Percentiles rank a stretch among this genome's conserved stretches.
These are phyloP conservation scores for Panicum miliaceum DNA, from an alignment of 176 grass and related monocot genomes.

Conservation along the genomic window DNA sequence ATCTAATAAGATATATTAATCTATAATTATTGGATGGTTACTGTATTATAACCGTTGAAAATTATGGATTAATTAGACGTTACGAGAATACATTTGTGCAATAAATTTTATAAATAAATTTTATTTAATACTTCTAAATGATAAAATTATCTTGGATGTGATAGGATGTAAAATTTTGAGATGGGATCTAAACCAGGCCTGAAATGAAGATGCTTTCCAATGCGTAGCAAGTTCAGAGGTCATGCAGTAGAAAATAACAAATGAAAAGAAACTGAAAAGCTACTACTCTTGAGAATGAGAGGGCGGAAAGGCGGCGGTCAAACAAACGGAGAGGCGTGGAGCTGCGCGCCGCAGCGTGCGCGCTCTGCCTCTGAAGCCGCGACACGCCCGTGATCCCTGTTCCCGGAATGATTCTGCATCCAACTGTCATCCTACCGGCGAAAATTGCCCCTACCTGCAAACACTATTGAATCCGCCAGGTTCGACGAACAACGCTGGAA, in stretches of 20 bases:
- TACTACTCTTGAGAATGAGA: not conserved
- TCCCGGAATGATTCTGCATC: not conserved
- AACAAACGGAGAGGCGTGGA: not conserved
- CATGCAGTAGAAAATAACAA: not conserved
- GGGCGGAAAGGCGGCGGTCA: not conserved
- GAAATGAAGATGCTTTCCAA: not conserved
- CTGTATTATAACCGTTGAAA: too few relatives aligned
- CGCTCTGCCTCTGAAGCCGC: not conserved
- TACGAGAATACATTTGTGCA: too few relatives aligned
- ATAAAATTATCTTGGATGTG: too few relatives aligned
- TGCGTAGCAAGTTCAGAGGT: not conserved
- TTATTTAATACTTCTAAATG: too few relatives aligned
- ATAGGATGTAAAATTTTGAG: too few relatives aligned
- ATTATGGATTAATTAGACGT: too few relatives aligned
- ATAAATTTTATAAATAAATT: too few relatives aligned
- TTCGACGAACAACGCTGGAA: not conserved
- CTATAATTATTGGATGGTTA: too few relatives aligned
- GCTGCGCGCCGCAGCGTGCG: not conserved
- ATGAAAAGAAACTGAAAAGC: not conserved
- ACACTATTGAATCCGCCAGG: not conserved
- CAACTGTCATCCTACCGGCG: too few relatives aligned
- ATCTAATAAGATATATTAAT: too few relatives aligned
- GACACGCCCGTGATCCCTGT: constrained; percentile 3
- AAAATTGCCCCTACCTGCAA: too few relatives aligned
- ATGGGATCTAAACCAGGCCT: too few relatives aligned